phyloP scores from a whole-genome alignment of 1,284 basidiomycete genomes.

The Ceratobasidium sp. region DNA sequence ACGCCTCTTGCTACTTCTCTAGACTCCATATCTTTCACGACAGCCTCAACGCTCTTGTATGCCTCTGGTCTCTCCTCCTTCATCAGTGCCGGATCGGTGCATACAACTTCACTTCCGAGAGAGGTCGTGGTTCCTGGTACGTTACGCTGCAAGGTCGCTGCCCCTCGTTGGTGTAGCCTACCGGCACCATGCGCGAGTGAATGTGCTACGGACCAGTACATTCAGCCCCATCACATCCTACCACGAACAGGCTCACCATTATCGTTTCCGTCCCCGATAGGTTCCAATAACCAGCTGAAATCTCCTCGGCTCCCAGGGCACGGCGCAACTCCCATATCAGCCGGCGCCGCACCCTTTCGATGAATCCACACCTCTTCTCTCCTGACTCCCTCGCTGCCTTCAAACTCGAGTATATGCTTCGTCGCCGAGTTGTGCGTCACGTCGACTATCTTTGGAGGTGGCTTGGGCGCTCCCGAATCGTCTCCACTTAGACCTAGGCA shows the following conservation, averaged over 20 bases:
- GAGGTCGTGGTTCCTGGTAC: slow-evolving; percentile 55
- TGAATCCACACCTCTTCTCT: slow-evolving; percentile 57
- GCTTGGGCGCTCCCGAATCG: not conserved
- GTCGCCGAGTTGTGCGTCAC: slow-evolving; percentile 60
- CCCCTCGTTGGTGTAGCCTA: slow-evolving; percentile 56
- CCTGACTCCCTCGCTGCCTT: slow-evolving; percentile 53
- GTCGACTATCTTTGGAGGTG: slow-evolving; percentile 57
- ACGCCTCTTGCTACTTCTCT: slow-evolving; percentile 54
- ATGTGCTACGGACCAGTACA: slow-evolving; percentile 51
- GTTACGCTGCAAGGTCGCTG: slow-evolving; percentile 54
- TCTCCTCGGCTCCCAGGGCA: slow-evolving; percentile 60
- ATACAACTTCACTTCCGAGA: slow-evolving; percentile 58
- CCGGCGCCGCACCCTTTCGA: slow-evolving; percentile 59
- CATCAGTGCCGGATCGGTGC: slow-evolving; percentile 57
- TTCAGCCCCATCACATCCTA: not conserved
- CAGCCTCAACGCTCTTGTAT: slow-evolving; percentile 58
- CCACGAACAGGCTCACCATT: slow-evolving; percentile 54
- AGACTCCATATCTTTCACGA: slow-evolving; percentile 58
- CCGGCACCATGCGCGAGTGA: slow-evolving; percentile 61
- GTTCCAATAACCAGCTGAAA: slow-evolving; percentile 58
- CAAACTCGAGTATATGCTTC: slow-evolving; percentile 49
- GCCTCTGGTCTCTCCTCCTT: slow-evolving; percentile 60
- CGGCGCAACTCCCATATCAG: slow-evolving; percentile 56
- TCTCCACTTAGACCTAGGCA: slow-evolving; percentile 53
- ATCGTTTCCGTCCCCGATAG: slow-evolving; percentile 56